phyloP scores from a whole-genome alignment of 257 asterid genomes.

The Lavandula angustifolia region DNA sequence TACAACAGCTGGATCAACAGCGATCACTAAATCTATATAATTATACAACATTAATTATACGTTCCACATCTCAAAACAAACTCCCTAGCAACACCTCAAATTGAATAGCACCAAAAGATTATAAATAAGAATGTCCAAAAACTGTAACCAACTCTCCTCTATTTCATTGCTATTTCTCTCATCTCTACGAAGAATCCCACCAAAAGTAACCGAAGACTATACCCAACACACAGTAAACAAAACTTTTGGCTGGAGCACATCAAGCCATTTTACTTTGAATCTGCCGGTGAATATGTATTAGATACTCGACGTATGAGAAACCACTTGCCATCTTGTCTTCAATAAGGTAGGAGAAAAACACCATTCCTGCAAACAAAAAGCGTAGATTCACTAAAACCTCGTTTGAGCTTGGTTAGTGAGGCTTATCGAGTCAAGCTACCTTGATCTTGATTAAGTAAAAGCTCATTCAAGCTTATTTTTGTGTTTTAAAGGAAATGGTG shows the following conservation, averaged over 20 bases:
- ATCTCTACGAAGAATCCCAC: conserved; percentile 30
- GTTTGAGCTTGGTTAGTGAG: no score
- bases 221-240: conserved; percentile 14
- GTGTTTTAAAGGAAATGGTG: no score
- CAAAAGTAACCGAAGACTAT: conserved; percentile 18
- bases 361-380: conserved; percentile 55
- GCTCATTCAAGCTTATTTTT: no score
- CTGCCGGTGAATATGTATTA: conserved; percentile 88
- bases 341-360: conserved; percentile 71
- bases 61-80: conserved; percentile 25
- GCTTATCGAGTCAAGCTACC: no score
- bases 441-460: no score
- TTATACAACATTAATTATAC: conserved; percentile 23
- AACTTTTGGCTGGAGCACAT: conserved; percentile 27
- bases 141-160: conserved; percentile 8
- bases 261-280: conserved; percentile 93
- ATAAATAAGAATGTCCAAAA: conserved; percentile 29
- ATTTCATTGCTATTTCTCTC: conserved; percentile 30
- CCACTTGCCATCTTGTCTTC: conserved; percentile 85
- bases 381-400: no score
- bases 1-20: conserved; percentile 19
- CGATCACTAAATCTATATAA: background rate
- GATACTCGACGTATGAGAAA: conserved; percentile 85
- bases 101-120: conserved; percentile 19
- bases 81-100: conserved; percentile 24